Evolutionary conservation across 192 early-diverging fungal genomes (phyloP).

Genomic region (Globomyces pollinis-pini): DNA sequence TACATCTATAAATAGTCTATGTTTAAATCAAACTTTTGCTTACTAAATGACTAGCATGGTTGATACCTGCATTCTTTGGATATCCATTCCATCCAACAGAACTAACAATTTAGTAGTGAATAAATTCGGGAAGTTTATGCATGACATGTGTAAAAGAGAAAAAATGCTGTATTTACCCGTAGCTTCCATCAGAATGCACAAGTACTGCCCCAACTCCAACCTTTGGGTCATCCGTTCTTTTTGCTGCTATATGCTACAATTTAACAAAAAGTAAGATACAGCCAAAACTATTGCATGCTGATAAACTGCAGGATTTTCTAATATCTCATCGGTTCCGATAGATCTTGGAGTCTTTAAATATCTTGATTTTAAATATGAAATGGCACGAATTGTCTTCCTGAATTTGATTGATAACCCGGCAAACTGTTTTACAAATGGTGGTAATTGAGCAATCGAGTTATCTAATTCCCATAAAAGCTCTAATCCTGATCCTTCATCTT

Average conservation of each 20-base stretch:
- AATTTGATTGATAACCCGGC: neutral
- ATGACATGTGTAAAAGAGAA: no score
- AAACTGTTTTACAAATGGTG: neutral
- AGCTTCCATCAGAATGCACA: constrained; percentile 17
- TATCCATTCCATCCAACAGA: constrained; percentile 35
- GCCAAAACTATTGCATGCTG: constrained; percentile 35
- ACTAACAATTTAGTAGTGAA: no score
- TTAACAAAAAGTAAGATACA: no score
- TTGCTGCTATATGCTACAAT: constrained; percentile 37
- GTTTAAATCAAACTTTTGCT: no score
- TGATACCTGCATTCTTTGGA: constrained; percentile 28
- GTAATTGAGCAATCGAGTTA: neutral
- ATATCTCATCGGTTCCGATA: neutral
- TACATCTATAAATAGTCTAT: constrained; percentile 3
- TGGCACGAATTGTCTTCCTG: neutral
- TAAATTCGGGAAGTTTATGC: no score
- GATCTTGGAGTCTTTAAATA: neutral
- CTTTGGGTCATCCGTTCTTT: constrained; percentile 35
- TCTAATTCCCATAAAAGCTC: constrained; percentile 9
- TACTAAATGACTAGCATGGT: no score
- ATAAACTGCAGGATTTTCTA: neutral
- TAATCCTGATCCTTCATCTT: neutral
- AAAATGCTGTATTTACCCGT: no score
- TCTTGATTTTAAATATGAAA: neutral
- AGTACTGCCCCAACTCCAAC: constrained; percentile 32